Evolutionary conservation across 2,329 filamentous ascomycete genomes (phyloP), one percentile per base, ranked within the genome.

Genomic region (Lecanosticta acicola): DNA sequence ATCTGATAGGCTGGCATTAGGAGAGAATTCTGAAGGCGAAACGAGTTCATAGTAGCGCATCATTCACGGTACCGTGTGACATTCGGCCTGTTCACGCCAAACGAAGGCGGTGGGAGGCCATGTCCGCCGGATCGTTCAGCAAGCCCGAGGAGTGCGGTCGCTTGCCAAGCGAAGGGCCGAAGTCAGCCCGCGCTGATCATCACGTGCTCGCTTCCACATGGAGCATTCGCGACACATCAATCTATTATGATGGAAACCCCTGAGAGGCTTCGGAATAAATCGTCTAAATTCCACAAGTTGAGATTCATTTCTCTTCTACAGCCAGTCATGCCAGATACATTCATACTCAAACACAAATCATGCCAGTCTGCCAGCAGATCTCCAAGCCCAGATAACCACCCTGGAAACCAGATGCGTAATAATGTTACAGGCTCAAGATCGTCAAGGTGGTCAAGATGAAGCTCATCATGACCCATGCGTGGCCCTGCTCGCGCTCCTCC

Each of bases 401-500:
- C 18, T 34, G 21, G 16, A 16, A 8, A 10, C 17, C 19, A 36
- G 18, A 13, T 17, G 16, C 24, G 5, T 21, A 26, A 26, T 45
- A 45, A 21, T 45, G 21, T 20, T 39, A 45, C 43, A 45, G 14
- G 21, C 24, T 29, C 24, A 29, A 26, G 37, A 18, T 39, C 36
- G 43, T 45, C 36, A 34, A 39, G 29, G 11, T 11, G 18, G 26
- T 34, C n/a, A n/a, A n/a, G n/a, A n/a, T n/a, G n/a, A n/a, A n/a
- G n/a, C n/a, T 19, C 16, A 21, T 21, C 35, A 19, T 39, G 18
- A 18, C n/a, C 26, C 24, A 29, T 29, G 24, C 40, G 26, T 4
- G 42, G 18, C 20, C 2, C 24, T 39, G 43, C 43, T 40, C 36
- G 43, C 43, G 43, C 43, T 40, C 24, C 33, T 34, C 16, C 32